A percentile compares a stretch with the other conserved stretches of the same genome.
Conservation (phyloP, 2,329 filamentous ascomycete species). For the Sporothrix mexicana region DNA sequence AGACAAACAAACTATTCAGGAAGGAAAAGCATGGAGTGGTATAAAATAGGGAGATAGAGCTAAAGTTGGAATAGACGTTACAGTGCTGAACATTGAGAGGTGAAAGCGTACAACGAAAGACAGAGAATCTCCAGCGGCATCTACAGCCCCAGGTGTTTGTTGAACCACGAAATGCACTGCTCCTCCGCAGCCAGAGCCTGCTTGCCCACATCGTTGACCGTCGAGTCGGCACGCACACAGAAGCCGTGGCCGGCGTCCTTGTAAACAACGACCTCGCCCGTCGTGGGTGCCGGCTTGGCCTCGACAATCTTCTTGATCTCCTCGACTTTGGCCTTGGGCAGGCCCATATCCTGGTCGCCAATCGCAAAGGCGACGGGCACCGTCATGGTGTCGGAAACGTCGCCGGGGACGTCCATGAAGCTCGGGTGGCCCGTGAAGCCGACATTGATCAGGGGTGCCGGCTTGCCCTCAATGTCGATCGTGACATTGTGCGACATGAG, state of each 20-base stretch:
- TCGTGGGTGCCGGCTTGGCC: conserved; percentile 42
- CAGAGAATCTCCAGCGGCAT: no score
- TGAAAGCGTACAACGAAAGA: neutral
- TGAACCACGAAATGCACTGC: conserved; percentile 47
- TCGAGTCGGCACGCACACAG: conserved; percentile 45
- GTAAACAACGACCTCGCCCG: conserved; percentile 49
- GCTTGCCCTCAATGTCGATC: conserved; percentile 34
- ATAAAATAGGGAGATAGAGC: no score
- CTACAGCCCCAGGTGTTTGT: conserved; percentile 33
- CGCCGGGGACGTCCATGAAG: conserved; percentile 53
- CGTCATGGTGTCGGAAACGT: conserved; percentile 53
- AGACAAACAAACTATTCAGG: no score
- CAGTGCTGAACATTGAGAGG: neutral
- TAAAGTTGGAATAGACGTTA: no score
- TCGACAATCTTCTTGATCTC: conserved; percentile 46
- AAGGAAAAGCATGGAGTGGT: no score
- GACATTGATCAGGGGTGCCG: conserved; percentile 54
- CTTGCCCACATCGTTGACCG: conserved; percentile 39
- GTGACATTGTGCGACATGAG: conserved; percentile 50
- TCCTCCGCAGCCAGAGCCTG: conserved; percentile 45
- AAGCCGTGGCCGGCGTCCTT: conserved; percentile 52
- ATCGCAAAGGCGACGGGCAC: conserved; percentile 55
- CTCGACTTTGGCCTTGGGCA: conserved; percentile 46
- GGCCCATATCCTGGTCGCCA: conserved; percentile 52
- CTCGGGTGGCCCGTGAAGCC: conserved; percentile 61